Conservation (phyloP, 495 filamentous ascomycete species). For the Cetradonia linearis region DNA sequence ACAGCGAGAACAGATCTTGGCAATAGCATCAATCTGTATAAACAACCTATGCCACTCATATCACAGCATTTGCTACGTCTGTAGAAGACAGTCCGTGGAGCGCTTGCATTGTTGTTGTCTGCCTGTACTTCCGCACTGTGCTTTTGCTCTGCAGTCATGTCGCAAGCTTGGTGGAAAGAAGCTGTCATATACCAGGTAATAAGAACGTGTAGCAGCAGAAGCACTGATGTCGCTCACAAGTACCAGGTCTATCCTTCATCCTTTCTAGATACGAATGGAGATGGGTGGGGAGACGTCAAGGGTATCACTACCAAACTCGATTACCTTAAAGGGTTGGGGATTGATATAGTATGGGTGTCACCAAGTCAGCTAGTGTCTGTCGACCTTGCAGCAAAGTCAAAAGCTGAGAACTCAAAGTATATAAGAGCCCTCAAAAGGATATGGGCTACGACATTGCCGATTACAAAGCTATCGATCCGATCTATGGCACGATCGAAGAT, state of each 20-base stretch:
- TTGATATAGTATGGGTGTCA: slow-evolving; percentile 54
- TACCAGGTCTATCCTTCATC: slow-evolving; percentile 48
- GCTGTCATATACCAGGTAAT: slow-evolving; percentile 28
- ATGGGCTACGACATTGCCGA: slow-evolving; percentile 51
- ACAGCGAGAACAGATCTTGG: not conserved
- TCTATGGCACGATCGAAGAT: slow-evolving; percentile 47
- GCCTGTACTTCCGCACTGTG: not conserved
- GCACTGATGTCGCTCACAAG: not conserved
- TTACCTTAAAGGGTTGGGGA: slow-evolving; percentile 48
- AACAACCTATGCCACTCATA: not conserved
- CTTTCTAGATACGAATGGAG: slow-evolving; percentile 52
- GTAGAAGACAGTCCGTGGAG: not conserved
- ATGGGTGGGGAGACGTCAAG: slow-evolving; percentile 55
- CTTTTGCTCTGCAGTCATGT: slow-evolving; percentile 7
- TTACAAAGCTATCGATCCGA: slow-evolving; percentile 43
- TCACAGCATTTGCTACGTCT: not conserved
- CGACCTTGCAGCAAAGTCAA: not conserved
- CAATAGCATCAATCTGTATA: not conserved
- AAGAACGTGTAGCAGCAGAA: not conserved
- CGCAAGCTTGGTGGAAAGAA: slow-evolving; percentile 28
- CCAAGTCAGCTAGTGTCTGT: slow-evolving; percentile 33
- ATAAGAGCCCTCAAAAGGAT: slow-evolving; percentile 29
- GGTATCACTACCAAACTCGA: slow-evolving; percentile 52
- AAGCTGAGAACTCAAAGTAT: slow-evolving; percentile 12
- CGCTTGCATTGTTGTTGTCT: not conserved